phyloP scores from a whole-genome alignment of 2,329 filamentous ascomycete species.

The Blastomyces emzantsi region DNA sequence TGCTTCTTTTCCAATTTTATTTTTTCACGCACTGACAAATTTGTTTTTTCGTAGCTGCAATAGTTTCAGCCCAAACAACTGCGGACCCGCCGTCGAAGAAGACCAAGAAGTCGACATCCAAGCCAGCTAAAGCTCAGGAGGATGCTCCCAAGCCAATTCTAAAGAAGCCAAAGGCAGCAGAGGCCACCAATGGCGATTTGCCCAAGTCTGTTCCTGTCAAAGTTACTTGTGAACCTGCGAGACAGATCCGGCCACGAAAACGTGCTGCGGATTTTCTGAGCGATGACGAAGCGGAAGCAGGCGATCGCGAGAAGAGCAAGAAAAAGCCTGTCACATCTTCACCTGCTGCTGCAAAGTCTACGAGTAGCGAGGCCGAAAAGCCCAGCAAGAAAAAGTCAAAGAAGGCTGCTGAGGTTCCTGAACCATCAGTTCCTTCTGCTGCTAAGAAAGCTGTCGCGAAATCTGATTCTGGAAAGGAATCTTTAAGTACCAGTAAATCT shows the following conservation, averaged over 20 bases:
- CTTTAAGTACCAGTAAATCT: constrained; percentile 7
- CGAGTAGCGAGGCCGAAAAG: constrained; percentile 15
- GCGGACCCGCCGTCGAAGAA: constrained; percentile 49
- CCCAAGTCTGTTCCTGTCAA: constrained; percentile 22
- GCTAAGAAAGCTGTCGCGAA: neutral
- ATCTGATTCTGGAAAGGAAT: constrained; percentile 37
- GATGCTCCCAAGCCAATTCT: constrained; percentile 26
- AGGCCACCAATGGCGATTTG: constrained; percentile 18
- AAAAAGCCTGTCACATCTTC: constrained; percentile 16
- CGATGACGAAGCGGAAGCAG: constrained; percentile 29
- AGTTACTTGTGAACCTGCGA: constrained; percentile 27
- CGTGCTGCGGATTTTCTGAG: constrained; percentile 42
- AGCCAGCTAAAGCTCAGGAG: constrained; percentile 23
- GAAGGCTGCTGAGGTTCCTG: constrained; percentile 27
- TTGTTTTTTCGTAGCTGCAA: constrained; percentile 16
- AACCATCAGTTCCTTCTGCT: neutral
- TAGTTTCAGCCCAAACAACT: constrained; percentile 31
- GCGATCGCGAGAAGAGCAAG: neutral
- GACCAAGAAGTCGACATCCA: constrained; percentile 45
- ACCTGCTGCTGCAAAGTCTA: constrained; percentile 16
- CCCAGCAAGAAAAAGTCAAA: constrained; percentile 41
- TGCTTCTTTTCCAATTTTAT: constrained; percentile 10
- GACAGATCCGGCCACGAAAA: constrained; percentile 38
- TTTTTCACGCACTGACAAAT: constrained; percentile 11
- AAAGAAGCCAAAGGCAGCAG: constrained; percentile 26